Conservation (phyloP, 768 basidiomycete species). For the Hortiboletus campestris region DNA sequence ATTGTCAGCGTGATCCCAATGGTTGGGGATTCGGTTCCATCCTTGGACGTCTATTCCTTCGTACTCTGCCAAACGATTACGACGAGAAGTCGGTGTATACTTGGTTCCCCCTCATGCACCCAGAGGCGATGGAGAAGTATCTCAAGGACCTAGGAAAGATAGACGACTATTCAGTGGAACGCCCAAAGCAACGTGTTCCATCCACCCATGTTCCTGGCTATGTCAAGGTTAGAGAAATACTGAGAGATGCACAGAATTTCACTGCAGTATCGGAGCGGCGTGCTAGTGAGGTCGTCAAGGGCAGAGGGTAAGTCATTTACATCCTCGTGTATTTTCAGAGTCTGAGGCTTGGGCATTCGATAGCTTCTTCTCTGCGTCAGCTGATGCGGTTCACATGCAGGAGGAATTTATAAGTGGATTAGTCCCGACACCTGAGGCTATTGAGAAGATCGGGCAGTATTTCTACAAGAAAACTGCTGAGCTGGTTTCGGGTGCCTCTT, state of each 20-base stretch:
- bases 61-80: conserved; percentile 69
- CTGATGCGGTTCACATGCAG: conserved; percentile 35
- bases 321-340: neutral
- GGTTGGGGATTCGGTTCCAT: conserved; percentile 71
- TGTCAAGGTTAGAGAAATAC: conserved; percentile 49
- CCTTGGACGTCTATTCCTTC: conserved; percentile 70
- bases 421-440: conserved; percentile 43
- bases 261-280: conserved; percentile 47
- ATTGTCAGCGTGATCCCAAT: conserved; percentile 71
- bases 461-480: conserved; percentile 66
- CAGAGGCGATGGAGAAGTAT: conserved; percentile 59
- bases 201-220: conserved; percentile 44
- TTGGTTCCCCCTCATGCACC: conserved; percentile 89
- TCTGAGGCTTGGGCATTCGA: neutral
- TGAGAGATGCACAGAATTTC: conserved; percentile 48
- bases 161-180: conserved; percentile 53
- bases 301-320: conserved; percentile 49
- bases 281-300: conserved; percentile 52
- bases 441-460: conserved; percentile 52
- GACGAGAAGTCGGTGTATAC: conserved; percentile 70
- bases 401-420: conserved; percentile 53
- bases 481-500: conserved; percentile 55
- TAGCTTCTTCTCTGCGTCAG: conserved; percentile 65
- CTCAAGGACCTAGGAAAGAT: conserved; percentile 54
- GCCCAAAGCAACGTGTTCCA: conserved; percentile 39